A percentile compares a stretch with the other conserved stretches of the same genome.
phyloP scores from a whole-genome alignment of 768 basidiomycete species.

The Serendipita sp. region DNA sequence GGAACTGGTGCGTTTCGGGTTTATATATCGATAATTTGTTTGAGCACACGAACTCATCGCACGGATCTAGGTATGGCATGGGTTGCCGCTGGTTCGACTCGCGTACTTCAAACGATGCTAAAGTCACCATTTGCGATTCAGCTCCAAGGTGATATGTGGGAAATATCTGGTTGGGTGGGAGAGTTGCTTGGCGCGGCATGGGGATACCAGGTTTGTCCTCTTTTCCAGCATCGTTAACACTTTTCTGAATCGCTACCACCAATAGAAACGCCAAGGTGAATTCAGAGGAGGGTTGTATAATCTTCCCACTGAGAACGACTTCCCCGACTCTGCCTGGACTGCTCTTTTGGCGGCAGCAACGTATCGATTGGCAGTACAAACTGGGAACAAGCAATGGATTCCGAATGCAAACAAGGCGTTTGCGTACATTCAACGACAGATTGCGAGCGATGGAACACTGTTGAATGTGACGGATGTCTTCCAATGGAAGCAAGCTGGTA shows the following conservation, averaged over 20 bases:
- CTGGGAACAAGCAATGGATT: not conserved
- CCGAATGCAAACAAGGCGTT: not conserved
- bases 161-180: not conserved
- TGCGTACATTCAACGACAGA: not conserved
- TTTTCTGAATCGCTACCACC: too few species aligned
- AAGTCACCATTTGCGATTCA: not conserved
- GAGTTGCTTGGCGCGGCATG: not conserved
- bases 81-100: not conserved
- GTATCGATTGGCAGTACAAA: not conserved
- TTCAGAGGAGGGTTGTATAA: not conserved
- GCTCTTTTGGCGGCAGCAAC: slow-evolving; percentile 5
- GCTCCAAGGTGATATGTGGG: not conserved
- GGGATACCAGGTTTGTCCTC: not conserved
- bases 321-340: slow-evolving; percentile 6
- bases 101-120: not conserved
- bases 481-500: not conserved
- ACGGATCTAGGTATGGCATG: not conserved
- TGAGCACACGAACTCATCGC: not conserved
- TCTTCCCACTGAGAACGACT: not conserved
- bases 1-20: not conserved
- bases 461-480: not conserved
- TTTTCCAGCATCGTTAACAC: too few species aligned
- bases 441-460: slow-evolving; percentile 1
- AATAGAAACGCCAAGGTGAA: too few species aligned
- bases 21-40: not conserved